Conservation (phyloP, 768 basidiomycete genomes). For the Clitopilus passeckerianus region DNA sequence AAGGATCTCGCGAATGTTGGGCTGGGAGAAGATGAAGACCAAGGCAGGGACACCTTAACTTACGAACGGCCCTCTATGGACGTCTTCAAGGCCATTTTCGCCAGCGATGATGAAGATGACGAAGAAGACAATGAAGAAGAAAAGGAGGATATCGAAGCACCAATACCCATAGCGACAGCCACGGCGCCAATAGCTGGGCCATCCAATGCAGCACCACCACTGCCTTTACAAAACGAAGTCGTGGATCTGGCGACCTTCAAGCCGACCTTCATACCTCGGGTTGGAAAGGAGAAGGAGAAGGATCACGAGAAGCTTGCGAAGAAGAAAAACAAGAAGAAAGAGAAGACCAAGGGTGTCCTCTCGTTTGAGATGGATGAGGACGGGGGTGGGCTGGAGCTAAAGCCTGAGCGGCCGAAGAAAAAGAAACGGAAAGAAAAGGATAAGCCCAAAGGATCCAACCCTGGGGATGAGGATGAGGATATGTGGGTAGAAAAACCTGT, state of each 20-base stretch:
- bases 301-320: conserved; percentile 29
- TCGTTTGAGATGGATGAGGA: conserved; percentile 79
- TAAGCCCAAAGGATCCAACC: conserved; percentile 12
- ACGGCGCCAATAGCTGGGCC: conserved; percentile 1
- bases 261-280: conserved; percentile 80
- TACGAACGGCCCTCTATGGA: conserved; percentile 87
- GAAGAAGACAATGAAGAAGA: conserved; percentile 55
- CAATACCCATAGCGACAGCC: conserved; percentile 4
- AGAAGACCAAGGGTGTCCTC: conserved; percentile 45
- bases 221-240: conserved; percentile 11
- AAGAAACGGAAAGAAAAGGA: conserved; percentile 37
- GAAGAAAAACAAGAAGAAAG: conserved; percentile 42
- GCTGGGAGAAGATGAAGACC: conserved; percentile 86
- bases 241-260: conserved; percentile 74
- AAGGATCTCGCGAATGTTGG: conserved; percentile 81
- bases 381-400: conserved; percentile 33
- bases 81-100: conserved; percentile 98
- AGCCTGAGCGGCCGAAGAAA: conserved; percentile 35
- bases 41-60: conserved; percentile 83
- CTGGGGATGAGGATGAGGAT: conserved; percentile 41
- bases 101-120: conserved; percentile 87
- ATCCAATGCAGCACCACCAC: conserved; percentile 10
- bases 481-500: conserved; percentile 71
- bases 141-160: conserved; percentile 19
- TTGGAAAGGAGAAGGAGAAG: conserved; percentile 49